phyloP scores from a whole-genome alignment of 305 asterid genomes.

The Fraxinus latifolia region DNA sequence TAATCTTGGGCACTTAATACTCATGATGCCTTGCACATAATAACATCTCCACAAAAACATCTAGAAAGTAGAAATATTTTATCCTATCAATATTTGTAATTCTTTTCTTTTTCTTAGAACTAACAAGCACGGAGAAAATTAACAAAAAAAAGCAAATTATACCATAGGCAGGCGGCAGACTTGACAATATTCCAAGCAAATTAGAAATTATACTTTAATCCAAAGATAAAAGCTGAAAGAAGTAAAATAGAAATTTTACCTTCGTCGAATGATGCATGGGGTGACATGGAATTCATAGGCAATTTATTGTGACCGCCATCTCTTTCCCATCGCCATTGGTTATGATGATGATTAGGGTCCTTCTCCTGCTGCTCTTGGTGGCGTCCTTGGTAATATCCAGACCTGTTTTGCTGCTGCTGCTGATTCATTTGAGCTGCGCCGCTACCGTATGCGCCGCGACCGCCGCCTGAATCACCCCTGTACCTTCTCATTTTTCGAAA shows the following conservation, averaged over 20 bases:
- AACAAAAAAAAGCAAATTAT: not conserved
- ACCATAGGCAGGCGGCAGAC: not conserved
- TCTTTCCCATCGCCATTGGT: slow-evolving; percentile 34
- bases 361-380: slow-evolving; percentile 18
- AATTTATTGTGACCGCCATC: slow-evolving; percentile 24
- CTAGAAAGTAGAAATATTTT: not conserved
- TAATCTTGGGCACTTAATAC: not conserved
- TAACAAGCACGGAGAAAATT: not conserved
- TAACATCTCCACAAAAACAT: not conserved
- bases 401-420: slow-evolving; percentile 16
- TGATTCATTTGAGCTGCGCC: slow-evolving; percentile 19
- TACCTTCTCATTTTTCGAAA: not conserved
- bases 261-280: slow-evolving; percentile 28
- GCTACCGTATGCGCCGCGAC: slow-evolving; percentile 11
- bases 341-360: slow-evolving; percentile 21
- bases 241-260: slow-evolving; percentile 15
- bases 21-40: not conserved
- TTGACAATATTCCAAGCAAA: not conserved
- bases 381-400: slow-evolving; percentile 4
- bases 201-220: not conserved
- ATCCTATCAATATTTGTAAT: not conserved
- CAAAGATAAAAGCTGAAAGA: not conserved
- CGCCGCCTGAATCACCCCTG: slow-evolving; percentile 8
- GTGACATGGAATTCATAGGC: slow-evolving; percentile 30
- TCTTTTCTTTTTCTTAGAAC: not conserved